Percentiles rank a stretch among this genome's conserved stretches.
Conservation (phyloP, 2,329 filamentous ascomycete genomes). For the Passalora sequoiae region DNA sequence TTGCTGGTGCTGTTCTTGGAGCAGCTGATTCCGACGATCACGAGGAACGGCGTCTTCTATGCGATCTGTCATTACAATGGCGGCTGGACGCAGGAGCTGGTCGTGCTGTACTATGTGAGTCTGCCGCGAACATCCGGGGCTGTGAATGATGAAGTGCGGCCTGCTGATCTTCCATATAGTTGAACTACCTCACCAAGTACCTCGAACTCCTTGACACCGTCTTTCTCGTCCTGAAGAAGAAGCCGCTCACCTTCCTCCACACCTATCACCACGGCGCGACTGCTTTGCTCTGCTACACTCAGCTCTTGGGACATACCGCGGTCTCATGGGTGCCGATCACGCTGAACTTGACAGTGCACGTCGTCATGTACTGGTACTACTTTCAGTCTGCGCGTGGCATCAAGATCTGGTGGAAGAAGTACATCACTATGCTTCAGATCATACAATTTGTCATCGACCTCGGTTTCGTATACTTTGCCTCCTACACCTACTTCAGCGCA, state of each 20-base stretch:
- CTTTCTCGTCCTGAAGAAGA: conserved; percentile 99
- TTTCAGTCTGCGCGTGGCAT: conserved; percentile 96
- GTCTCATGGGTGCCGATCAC: conserved; percentile 94
- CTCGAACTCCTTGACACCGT: conserved; percentile 91
- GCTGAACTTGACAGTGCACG: conserved; percentile 88
- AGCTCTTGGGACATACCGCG: conserved; percentile 85
- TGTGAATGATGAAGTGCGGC: not conserved
- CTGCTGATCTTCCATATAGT: conserved; percentile 50
- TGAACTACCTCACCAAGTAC: conserved; percentile 98
- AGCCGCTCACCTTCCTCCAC: conserved; percentile 97
- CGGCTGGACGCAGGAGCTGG: conserved; percentile 89
- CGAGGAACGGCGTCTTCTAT: conserved; percentile 76
- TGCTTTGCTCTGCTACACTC: conserved; percentile 94
- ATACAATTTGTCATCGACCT: conserved; percentile 96
- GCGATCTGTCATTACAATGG: conserved; percentile 76
- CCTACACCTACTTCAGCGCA: conserved; percentile 96
- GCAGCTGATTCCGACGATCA: conserved; percentile 80
- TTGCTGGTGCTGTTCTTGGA: conserved; percentile 84
- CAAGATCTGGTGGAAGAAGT: conserved; percentile 99
- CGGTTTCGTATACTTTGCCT: conserved; percentile 96
- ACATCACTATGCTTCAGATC: conserved; percentile 96
- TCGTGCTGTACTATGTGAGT: conserved; percentile 94
- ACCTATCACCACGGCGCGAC: conserved; percentile 98
- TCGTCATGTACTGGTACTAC: conserved; percentile 99
- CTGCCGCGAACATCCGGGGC: not conserved